Evolutionary conservation across 495 filamentous ascomycete species (phyloP), one percentile per base, ranked within the genome.

Genomic region (Coniosporium apollinis): DNA sequence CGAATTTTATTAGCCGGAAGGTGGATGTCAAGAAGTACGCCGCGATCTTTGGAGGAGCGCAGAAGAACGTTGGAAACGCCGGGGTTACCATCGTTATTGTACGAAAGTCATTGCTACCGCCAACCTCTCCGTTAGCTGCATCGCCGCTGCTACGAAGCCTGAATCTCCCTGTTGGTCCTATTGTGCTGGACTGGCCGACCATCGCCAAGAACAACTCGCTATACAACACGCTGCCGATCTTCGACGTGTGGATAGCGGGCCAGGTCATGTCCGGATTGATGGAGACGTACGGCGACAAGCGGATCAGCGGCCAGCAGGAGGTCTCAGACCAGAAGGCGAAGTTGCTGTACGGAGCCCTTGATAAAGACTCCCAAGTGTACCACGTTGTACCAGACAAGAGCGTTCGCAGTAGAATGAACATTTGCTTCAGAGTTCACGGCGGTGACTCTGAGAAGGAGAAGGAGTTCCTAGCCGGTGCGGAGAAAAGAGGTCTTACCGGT

Each of bases 181-280:
- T 82, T 5, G 69, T 94, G 25, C 59, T 94, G 28, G 71, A 82
- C 53, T 96, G 85, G 55, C 68, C 78, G 30, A 78, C 68, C 0
- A 71, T 81, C 24, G 76, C 81, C 14, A 85, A 85, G 64, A 84
- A 85, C 57, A 84, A 84, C 61, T 82, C 74, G 42, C 64, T 96
- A 34, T 93, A 94, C 61, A 94, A 94, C 61, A 96, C 87, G 2
- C 65, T 96, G 18, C 82, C 80, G 41, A 94, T 96, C 47, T 93
- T 94, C 56, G 82, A 82, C 46, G 77, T 96, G 33, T 94, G 74
- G 66, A 71, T 96, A 37, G 82, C 83, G 15, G 79, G 82, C 19
- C 69, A 81, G 47, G 85, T 96, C 19, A 76, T 94, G 61, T 65
- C 69, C 28, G 65, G 66, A 32, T 61, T 85, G 3, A 60, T 87